A percentile compares a stretch with the other conserved stretches of the same genome.
Evolutionary conservation across 345 rosid species (phyloP).

Genomic region (Sonneratia caseolaris): DNA sequence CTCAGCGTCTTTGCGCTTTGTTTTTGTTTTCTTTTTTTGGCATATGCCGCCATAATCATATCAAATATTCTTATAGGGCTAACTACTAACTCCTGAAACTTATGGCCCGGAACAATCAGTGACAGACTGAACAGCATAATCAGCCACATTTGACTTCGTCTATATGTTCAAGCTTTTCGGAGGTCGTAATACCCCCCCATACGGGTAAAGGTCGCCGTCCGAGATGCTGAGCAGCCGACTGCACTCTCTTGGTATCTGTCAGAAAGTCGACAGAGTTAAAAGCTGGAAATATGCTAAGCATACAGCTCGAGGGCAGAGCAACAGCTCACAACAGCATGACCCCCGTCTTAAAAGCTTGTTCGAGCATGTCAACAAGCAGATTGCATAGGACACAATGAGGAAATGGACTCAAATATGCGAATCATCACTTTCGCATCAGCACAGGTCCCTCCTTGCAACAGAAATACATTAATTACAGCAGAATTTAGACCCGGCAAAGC

Average conservation of each 20-base stretch:
- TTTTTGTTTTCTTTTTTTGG: slow-evolving; percentile 17
- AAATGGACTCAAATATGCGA: too few species aligned
- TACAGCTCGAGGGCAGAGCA: neutral
- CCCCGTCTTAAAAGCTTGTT: too few species aligned
- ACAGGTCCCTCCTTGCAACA: too few species aligned
- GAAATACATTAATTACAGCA: too few species aligned
- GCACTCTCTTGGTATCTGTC: slow-evolving; percentile 29
- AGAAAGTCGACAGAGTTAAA: neutral
- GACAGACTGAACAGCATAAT: too few species aligned
- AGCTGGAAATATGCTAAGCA: neutral
- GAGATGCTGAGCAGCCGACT: slow-evolving; percentile 51
- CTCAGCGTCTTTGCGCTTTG: slow-evolving; percentile 81
- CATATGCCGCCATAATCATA: slow-evolving; percentile 51
- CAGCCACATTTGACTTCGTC: neutral
- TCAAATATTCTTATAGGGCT: slow-evolving; percentile 70
- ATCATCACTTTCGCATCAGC: too few species aligned
- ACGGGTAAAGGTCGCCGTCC: slow-evolving; percentile 58
- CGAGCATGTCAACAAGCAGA: neutral
- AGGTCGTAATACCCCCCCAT: slow-evolving; percentile 58
- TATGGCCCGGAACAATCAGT: slow-evolving; percentile 14
- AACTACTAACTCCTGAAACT: slow-evolving; percentile 68
- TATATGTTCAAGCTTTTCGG: neutral
- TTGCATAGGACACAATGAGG: too few species aligned
- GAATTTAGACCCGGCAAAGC: too few species aligned
- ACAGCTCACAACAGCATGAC: neutral